Conservation (phyloP, 441 rosid genomes). For the Brassica balearica region DNA sequence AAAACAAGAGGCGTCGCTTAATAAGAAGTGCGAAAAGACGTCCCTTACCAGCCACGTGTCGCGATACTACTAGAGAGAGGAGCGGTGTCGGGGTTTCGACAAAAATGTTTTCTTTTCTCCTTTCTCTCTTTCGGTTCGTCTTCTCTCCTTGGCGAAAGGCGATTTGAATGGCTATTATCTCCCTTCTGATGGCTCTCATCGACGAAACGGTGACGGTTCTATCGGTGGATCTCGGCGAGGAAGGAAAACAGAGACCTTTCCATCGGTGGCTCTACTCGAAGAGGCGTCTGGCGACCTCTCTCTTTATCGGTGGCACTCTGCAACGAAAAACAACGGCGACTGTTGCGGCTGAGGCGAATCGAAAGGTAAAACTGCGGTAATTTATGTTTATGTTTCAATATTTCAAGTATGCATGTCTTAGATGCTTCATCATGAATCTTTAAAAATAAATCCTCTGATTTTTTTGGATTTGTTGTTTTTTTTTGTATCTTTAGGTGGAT, state of each 20-base stretch:
- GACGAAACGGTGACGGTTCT: not conserved
- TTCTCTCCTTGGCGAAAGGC: not conserved
- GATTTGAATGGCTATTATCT: not conserved
- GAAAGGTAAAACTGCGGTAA: not conserved
- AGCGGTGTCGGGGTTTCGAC: not conserved
- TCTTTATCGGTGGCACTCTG: not conserved
- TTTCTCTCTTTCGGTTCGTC: not conserved
- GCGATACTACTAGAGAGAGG: not conserved
- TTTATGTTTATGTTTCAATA: too few species aligned
- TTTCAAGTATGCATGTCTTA: too few species aligned
- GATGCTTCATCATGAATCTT: not conserved
- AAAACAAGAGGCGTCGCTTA: not conserved
- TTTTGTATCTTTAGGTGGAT: not conserved
- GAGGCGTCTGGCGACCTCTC: not conserved
- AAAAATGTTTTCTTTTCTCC: not conserved
- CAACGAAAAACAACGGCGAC: not conserved
- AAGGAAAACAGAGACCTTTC: not conserved
- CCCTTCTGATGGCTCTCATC: not conserved
- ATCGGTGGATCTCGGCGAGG: not conserved
- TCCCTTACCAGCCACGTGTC: not conserved
- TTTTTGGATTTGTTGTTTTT: not conserved
- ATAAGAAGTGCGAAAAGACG: not conserved
- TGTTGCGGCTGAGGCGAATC: not conserved
- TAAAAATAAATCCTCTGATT: not conserved
- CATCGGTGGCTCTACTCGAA: not conserved